These are phyloP conservation scores for Candida pseudofarinosa DNA, from an alignment of 805 yeast species.

Conservation along the genomic window DNA sequence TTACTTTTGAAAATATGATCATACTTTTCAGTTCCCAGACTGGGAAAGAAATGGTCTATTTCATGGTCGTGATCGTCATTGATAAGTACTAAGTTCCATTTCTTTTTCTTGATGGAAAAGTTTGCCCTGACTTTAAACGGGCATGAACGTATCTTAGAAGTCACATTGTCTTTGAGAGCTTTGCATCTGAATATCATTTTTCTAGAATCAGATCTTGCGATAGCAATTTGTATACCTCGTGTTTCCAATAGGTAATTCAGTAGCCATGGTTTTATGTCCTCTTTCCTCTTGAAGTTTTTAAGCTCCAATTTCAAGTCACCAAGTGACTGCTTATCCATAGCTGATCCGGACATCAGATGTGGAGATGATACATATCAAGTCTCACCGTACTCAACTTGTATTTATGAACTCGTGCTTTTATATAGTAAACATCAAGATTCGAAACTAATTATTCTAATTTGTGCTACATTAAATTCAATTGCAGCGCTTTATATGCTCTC, in stretches of 20 bases:
- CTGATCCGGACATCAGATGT: constrained; percentile 2
- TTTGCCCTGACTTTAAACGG: constrained; percentile 67
- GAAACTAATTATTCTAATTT: too few relatives aligned
- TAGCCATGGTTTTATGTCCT: constrained; percentile 61
- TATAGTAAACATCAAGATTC: too few relatives aligned
- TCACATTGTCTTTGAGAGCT: constrained; percentile 16
- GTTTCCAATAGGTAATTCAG: constrained; percentile 40
- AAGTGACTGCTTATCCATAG: constrained; percentile 18
- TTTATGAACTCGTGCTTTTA: too few relatives aligned
- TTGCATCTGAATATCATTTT: constrained; percentile 64
- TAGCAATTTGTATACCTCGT: constrained; percentile 52
- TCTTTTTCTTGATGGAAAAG: constrained; percentile 45
- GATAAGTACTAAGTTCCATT: constrained; percentile 60
- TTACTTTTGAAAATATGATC: not conserved
- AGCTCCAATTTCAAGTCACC: constrained; percentile 19
- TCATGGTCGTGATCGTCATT: constrained; percentile 58
- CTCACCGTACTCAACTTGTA: too few relatives aligned
- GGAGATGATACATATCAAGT: not conserved
- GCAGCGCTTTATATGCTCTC: not conserved
- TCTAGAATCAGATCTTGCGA: constrained; percentile 57
- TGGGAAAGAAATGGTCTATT: not conserved
- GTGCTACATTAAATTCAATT: not conserved
- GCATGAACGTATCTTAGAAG: constrained; percentile 36
- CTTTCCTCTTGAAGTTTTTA: constrained; percentile 29
- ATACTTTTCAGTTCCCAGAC: not conserved